A percentile compares a stretch with the other conserved stretches of the same genome.
Evolutionary conservation across 2,329 filamentous ascomycete species (phyloP).

Genomic region (Microdochium nivale): DNA sequence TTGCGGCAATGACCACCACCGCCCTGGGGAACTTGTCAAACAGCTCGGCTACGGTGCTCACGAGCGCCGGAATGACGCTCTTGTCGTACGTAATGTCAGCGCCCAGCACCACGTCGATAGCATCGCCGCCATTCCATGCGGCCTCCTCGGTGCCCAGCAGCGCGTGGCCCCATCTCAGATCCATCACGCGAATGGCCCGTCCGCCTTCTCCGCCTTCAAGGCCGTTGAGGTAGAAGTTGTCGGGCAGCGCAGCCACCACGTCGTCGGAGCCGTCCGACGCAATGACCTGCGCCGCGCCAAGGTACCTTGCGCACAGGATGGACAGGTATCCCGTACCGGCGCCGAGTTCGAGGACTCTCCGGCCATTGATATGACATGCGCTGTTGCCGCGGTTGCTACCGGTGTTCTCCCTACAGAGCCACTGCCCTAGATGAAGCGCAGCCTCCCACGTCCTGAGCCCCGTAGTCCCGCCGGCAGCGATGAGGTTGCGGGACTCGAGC

Average conservation of each 20-base stretch:
- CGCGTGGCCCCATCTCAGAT: constrained; percentile 57
- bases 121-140: constrained; percentile 36
- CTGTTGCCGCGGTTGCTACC: neutral
- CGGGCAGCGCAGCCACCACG: constrained; percentile 58
- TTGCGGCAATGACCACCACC: constrained; percentile 58
- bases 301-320: constrained; percentile 61
- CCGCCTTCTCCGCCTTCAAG: constrained; percentile 35
- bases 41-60: constrained; percentile 55
- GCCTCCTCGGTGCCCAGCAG: constrained; percentile 48
- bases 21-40: constrained; percentile 46
- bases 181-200: constrained; percentile 35
- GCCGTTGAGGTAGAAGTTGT: constrained; percentile 61
- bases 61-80: constrained; percentile 51
- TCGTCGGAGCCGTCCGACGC: constrained; percentile 69
- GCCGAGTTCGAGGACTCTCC: constrained; percentile 62
- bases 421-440: constrained; percentile 63
- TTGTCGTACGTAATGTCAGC: constrained; percentile 74
- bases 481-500: constrained; percentile 59
- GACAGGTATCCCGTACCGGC: constrained; percentile 71
- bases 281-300: constrained; percentile 50
- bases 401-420: constrained; percentile 39
- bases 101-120: constrained; percentile 59
- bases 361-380: constrained; percentile 14
- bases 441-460: constrained; percentile 78
- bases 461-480: constrained; percentile 65